Base-by-base conservation (phyloP, 2,329 filamentous ascomycete species). In the Monilinia laxa region DNA sequence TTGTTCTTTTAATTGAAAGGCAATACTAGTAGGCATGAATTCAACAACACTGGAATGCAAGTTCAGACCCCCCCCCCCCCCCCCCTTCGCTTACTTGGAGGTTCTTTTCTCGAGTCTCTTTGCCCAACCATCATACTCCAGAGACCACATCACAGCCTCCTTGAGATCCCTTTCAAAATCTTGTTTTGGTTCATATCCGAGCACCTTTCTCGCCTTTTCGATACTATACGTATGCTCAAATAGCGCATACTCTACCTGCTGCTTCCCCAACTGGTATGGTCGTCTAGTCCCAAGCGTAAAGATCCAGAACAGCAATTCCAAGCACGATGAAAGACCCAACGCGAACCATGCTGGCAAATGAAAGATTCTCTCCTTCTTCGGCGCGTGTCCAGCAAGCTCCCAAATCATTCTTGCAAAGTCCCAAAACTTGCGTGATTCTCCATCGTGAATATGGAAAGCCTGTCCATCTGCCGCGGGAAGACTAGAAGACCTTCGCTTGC, bases 341-440 rank as follows among this genome's bases (percentile, higher is more conserved):
- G 23, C 60, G 31, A 63, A 54, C 49, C 60, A 45, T 31, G 23
- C 9, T 28, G 60, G 60, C 12, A 63, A 9, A n/a, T 54, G 3
- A 4, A 14, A 45, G 16, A 63, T 31, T 1, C 60, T 51, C 2
- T 63, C 18, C 1, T 63, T 31, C 11, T 31, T n/a, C 4, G 47
- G 23, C 18, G 16, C 45, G n/a, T 42, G 18, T 2, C 60, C 60
- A 4, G 60, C 60, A 35, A 54, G 45, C 18, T 31, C 16, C 60
- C 60, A 63, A 35, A 63, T 54, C 38, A 63, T 63, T 20, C 60
- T 63, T 53, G 60, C 35, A 20, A 54, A 45, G 18, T 35, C 60
- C 51, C 60, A 63, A 7, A 63, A 54, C n/a, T 31, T 63, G 5
- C 6, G 49, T 31, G 47, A n/a, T 63, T 53, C 49, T 18, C 60